Percentiles rank a stretch among this genome's conserved stretches.
These are phyloP conservation scores for Metschnikowia bowlesiae DNA, from an alignment of 805 yeast genomes.

Conservation along the genomic window DNA sequence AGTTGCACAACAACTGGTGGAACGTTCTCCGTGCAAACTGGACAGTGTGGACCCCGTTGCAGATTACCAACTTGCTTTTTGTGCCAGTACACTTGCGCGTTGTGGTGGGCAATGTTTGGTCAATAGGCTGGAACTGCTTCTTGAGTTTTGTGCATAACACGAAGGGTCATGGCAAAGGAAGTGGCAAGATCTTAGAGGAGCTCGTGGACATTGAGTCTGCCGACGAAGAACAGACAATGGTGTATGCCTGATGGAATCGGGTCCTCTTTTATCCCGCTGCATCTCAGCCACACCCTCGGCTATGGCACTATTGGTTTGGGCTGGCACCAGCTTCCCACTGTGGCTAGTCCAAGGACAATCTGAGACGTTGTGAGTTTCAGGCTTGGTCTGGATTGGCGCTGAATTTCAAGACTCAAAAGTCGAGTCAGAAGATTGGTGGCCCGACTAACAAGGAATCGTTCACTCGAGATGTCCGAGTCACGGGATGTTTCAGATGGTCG, in stretches of 20 bases:
- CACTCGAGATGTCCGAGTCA: no score
- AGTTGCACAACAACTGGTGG: conserved; percentile 38
- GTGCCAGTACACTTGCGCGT: conserved; percentile 38
- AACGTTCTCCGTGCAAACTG: conserved; percentile 37
- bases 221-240: conserved; percentile 33
- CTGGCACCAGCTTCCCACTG: no score
- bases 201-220: conserved; percentile 37
- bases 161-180: conserved; percentile 35
- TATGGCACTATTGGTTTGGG: no score
- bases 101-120: conserved; percentile 35
- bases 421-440: no score
- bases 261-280: no score
- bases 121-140: conserved; percentile 41
- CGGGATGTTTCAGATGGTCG: no score
- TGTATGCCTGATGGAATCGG: conserved; percentile 16
- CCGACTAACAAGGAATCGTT: no score
- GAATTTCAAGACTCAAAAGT: no score
- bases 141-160: conserved; percentile 48
- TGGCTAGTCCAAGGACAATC: no score
- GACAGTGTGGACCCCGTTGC: conserved; percentile 42
- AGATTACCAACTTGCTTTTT: conserved; percentile 32
- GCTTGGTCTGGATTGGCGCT: no score
- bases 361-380: no score
- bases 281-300: no score
- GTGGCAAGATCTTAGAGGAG: conserved; percentile 34